These are phyloP conservation scores for Sphaerosporella brunnea DNA, from an alignment of 495 filamentous ascomycete genomes.

Conservation along the genomic window DNA sequence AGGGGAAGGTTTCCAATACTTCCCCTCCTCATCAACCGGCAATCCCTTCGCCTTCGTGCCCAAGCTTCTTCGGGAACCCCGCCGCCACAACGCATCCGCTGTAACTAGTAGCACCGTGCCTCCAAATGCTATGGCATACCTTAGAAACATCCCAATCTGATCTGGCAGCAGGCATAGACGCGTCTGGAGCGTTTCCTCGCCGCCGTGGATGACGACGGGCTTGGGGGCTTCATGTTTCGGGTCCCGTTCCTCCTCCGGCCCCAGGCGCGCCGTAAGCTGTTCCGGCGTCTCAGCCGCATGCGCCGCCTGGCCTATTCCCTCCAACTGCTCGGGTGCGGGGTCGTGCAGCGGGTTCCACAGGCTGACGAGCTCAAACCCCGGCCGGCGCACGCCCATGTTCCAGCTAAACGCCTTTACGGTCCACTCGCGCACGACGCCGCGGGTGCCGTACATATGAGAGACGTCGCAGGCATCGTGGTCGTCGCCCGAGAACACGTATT, in stretches of 20 bases:
- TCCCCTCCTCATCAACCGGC: conserved; percentile 7
- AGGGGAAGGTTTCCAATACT: conserved; percentile 6
- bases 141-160: conserved; percentile 64
- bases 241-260: conserved; percentile 20
- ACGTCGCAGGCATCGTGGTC: conserved; percentile 98
- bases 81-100: conserved; percentile 12
- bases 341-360: conserved; percentile 56
- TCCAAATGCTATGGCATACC: conserved; percentile 46
- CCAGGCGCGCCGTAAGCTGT: conserved; percentile 1
- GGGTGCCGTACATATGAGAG: conserved; percentile 48
- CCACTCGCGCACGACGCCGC: conserved; percentile 57
- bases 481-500: conserved; percentile 79
- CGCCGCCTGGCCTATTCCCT: no score
- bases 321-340: conserved; percentile 27
- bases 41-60: background rate
- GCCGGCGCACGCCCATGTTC: conserved; percentile 89
- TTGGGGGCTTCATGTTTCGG: background rate
- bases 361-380: conserved; percentile 74
- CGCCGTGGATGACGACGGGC: background rate
- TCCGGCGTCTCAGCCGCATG: background rate
- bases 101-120: conserved; percentile 30
- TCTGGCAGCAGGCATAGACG: conserved; percentile 84
- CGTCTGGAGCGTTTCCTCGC: conserved; percentile 50
- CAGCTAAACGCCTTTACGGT: conserved; percentile 87
- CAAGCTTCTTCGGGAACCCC: conserved; percentile 6